These are phyloP conservation scores for Zymoseptoria brevis DNA, from an alignment of 2,329 filamentous ascomycete species.

Conservation along the genomic window DNA sequence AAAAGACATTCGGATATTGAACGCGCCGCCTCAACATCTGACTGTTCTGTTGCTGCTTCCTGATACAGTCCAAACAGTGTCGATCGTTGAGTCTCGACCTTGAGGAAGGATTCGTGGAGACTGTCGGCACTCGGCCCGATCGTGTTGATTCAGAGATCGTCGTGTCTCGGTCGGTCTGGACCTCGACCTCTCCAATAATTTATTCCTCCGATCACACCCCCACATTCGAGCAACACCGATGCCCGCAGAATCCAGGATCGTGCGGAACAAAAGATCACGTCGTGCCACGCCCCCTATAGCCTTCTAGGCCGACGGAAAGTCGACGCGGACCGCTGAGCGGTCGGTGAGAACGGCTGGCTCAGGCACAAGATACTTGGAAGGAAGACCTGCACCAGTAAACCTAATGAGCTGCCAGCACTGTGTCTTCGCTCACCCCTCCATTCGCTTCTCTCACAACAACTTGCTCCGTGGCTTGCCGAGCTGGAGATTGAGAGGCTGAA, in stretches of 20 bases:
- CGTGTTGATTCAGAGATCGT: background rate
- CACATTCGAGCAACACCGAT: background rate
- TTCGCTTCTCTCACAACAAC: background rate
- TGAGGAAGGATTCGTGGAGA: background rate
- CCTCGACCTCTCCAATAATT: background rate
- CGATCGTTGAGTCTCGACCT: background rate
- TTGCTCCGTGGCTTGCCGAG: conserved; percentile 1
- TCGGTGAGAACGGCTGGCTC: background rate
- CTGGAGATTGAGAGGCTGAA: background rate
- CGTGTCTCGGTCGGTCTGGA: background rate
- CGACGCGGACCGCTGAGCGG: background rate
- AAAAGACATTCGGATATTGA: background rate
- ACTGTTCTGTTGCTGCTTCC: background rate
- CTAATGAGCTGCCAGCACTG: background rate
- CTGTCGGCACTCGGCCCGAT: background rate
- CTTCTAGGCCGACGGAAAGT: background rate
- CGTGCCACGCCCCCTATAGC: background rate
- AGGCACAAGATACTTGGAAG: background rate
- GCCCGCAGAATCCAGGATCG: background rate
- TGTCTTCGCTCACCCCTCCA: background rate
- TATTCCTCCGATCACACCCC: background rate
- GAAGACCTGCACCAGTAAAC: background rate
- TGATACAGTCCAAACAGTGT: background rate
- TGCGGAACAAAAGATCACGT: background rate
- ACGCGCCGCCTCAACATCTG: background rate